Evolutionary conservation across 192 early-diverging fungal genomes (phyloP), one percentile per base, ranked within the genome.

Genomic region (Gonapodya prolifera): DNA sequence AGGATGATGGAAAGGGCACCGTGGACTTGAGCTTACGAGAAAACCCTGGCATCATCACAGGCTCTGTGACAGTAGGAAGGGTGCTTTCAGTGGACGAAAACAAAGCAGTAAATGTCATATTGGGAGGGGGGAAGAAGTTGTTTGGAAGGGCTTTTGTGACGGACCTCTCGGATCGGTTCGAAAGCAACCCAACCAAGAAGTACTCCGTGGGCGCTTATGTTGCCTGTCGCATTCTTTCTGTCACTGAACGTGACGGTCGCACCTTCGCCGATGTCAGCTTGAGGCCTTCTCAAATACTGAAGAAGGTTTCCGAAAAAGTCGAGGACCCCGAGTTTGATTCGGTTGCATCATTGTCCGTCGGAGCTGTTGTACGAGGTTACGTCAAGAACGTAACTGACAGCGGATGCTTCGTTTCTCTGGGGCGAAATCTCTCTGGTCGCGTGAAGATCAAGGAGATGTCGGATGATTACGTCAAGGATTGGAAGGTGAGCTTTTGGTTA

Each of bases 361-460:
- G 81, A 70, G 31, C 35, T 34, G 75, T 86, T 34, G 83, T 88
- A 28, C 69, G 77, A 16, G 88, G 88, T 18, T 89, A 85, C 77
- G 75, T 89, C 30, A 75, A 79, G 16, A 78, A 35, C 69, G 78
- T 87, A 33, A 77, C 81, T 28, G 83, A 86, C 2, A 69, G 35
- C 1, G 88, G 88, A 77, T 82, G 90, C 74, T 95, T 98, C 82
- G 85, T 98, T 30, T 74, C 83, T 23, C 82, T 96, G 33, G 88
- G 87, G 45, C 89, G 84, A 75, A 80, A 84, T 8, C 35, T 92
- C 30, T 81, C 81, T 75, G 96, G 85, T 23, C 90, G 93, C 75
- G 94, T 95, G 35, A 90, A 94, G 82, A 95, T 98, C 79, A 84
- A 90, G 34, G 91, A 97, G 78, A 77, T 98, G 18, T 92, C 91